Percentiles rank a stretch among this genome's conserved stretches.
Evolutionary conservation across 2,329 filamentous ascomycete species (phyloP).

Genomic region (Trichoderma lentiforme): DNA sequence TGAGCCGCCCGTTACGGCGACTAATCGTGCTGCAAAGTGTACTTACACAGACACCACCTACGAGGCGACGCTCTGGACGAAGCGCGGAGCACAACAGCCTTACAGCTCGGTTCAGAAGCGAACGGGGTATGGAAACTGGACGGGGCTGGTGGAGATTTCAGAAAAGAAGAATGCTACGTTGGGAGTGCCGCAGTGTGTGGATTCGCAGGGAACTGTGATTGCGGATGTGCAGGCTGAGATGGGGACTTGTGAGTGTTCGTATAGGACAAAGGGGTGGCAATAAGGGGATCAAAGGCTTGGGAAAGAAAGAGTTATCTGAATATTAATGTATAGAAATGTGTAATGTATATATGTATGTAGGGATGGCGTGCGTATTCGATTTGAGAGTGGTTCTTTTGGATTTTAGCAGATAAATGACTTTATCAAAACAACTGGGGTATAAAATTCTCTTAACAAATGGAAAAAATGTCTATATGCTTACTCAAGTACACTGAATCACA

Average conservation of each 20-base stretch:
- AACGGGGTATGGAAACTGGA: conserved; percentile 42
- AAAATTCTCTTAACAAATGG: neutral
- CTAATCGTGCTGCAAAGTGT: conserved; percentile 50
- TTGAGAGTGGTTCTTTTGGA: neutral
- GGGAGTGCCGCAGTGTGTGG: conserved; percentile 49
- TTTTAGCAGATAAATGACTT: neutral
- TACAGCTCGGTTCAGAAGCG: neutral
- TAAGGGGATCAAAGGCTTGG: neutral
- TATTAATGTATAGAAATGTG: neutral
- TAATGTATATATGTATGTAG: neutral
- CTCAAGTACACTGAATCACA: neutral
- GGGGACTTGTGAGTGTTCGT: conserved; percentile 39
- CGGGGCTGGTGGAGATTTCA: conserved; percentile 54
- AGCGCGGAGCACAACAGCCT: conserved; percentile 24
- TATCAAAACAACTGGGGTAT: neutral
- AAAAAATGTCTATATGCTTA: neutral
- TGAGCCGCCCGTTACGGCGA: conserved; percentile 44
- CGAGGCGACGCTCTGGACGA: conserved; percentile 59
- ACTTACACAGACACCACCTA: conserved; percentile 56
- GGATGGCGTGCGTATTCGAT: neutral
- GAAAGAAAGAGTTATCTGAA: neutral
- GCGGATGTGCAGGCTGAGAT: conserved; percentile 36
- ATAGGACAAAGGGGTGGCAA: conserved; percentile 21
- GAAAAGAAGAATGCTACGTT: conserved; percentile 42
- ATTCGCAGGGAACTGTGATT: conserved; percentile 35